These are phyloP conservation scores for Dictyostelium firmibasis DNA, from an alignment of 78 protist genomes.

Conservation along the genomic window DNA sequence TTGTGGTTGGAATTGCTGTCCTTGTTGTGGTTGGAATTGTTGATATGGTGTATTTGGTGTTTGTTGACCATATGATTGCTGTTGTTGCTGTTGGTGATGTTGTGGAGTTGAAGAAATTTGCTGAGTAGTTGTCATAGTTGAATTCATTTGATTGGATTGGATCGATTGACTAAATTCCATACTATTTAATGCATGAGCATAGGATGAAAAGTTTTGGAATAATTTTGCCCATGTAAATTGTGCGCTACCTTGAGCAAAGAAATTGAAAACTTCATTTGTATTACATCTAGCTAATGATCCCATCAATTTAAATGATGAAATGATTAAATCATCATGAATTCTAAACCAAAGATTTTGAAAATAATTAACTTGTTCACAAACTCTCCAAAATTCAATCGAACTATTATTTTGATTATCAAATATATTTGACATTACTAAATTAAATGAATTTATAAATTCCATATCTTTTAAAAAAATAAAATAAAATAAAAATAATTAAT, in stretches of 20 bases:
- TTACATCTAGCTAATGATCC: constrained; percentile 26
- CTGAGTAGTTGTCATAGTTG: not conserved
- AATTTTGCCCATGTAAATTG: constrained; percentile 57
- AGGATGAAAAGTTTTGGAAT: constrained; percentile 10
- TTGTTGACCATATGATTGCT: not conserved
- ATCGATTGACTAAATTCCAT: constrained; percentile 1
- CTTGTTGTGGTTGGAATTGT: not conserved
- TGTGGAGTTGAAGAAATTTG: not conserved
- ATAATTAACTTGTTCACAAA: not conserved
- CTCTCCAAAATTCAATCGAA: constrained; percentile 58
- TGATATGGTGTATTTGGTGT: not conserved
- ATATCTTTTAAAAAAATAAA: not conserved
- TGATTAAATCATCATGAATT: constrained; percentile 19
- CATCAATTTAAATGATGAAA: constrained; percentile 53
- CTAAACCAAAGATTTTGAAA: constrained; percentile 19
- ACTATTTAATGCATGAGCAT: not conserved
- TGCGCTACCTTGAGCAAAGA: constrained; percentile 7
- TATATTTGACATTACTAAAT: constrained; percentile 1
- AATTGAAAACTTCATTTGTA: constrained; percentile 49
- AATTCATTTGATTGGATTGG: not conserved
- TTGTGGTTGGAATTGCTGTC: not conserved
- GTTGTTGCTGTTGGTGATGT: not conserved
- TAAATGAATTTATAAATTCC: constrained; percentile 38
- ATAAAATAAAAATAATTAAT: not conserved
- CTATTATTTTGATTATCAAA: not conserved